Base-by-base conservation (phyloP, 495 filamentous ascomycete species). In the Halenospora varia region DNA sequence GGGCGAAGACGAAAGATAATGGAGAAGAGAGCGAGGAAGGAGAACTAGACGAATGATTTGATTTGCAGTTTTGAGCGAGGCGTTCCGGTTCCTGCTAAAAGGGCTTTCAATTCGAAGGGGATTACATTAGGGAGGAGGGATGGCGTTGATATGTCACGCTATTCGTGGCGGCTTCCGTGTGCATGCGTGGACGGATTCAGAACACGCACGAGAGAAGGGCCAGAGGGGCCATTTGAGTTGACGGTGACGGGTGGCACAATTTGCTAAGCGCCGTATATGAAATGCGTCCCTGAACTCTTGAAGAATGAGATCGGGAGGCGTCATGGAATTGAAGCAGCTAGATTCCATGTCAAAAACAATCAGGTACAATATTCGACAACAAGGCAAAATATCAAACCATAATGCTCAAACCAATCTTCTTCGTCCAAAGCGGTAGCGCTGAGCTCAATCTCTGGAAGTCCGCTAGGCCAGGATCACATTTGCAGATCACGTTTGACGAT, bases 11-110 rank as follows among this genome's bases (percentile, higher is more conserved):
- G n/a, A 25, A 25, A 24, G 23, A 40, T n/a, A 22, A n/a, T 20
- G 26, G n/a, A 23, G 55, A 49, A 44, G 55, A 48, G 25, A 52
- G 48, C 25, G 56, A 58, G 40, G 56, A 58, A 10, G 56, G 56
- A 3, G 56, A 58, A 20, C 19, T 58, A 20, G 48, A 56, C 15
- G 53, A 56, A 56, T 56, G 46, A 48, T 49, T 45, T n/a, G n/a
- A n/a, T 9, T 45, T 17, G 11, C 6, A 17, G 6, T 20, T n/a
- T 45, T 45, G 4, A 45, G 42, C 42, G 42, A n/a, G 42, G 42
- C 42, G 42, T 45, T 45, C 11, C 42, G 42, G 42, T 17, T 9
- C 8, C 6, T 35, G 6, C 29, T 13, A 35, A 35, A 13, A 35
- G 13, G 6, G 8, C 19, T 9, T 4, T 46, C 42, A 46, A 17